Evolutionary conservation across 2,329 filamentous ascomycete species (phyloP), one percentile per base, ranked within the genome.

Genomic region (Fonsecaea erecta): DNA sequence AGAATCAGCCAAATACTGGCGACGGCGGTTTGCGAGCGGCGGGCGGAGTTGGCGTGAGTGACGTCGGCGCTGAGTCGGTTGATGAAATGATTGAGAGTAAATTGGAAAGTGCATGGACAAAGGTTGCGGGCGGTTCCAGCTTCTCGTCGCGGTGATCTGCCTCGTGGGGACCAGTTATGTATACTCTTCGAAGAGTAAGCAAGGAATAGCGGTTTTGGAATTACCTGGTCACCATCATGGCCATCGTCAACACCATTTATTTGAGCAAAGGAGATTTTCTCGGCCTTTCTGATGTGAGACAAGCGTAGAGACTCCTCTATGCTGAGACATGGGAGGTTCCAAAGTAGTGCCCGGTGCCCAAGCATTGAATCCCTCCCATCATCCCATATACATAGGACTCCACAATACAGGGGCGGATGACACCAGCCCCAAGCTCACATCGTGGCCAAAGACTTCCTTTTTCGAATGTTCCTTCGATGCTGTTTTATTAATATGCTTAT

Each of bases 21-120:
- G 67, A 61, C 11, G 57, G 56, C 28, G 62, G 55, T 11, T n/a
- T 72, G n/a, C 68, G 69, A 48, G 37, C 66, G 8, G 51, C 68
- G 6, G 64, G 64, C 18, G 68, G 66, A 8, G 54, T 68, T 14
- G 68, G 55, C 37, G 68, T 68, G 18, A 70, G 64, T 48, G 66
- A 67, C 14, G 65, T 68, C 26, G 69, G 65, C 7, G 32, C 57
- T 7, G 60, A 58, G 52, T 52, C 64, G 5, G 68, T 66, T 8
- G 65, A 70, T 30, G 70, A 72, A 34, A 53, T 69, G 69, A 68
- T 72, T 18, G 68, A 70, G 56, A 69, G 64, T 32, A 68, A 71
- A 35, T 58, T 72, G 34, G 69, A 72, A 62, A 72, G 69, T 62
- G 69, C 70, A 6, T 72, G 70, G 70, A 69, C 67, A 11, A 71